A percentile compares a stretch with the other conserved stretches of the same genome.
phyloP scores from a whole-genome alignment of 768 basidiomycete species.

The Erythrobasidium yunnanense region DNA sequence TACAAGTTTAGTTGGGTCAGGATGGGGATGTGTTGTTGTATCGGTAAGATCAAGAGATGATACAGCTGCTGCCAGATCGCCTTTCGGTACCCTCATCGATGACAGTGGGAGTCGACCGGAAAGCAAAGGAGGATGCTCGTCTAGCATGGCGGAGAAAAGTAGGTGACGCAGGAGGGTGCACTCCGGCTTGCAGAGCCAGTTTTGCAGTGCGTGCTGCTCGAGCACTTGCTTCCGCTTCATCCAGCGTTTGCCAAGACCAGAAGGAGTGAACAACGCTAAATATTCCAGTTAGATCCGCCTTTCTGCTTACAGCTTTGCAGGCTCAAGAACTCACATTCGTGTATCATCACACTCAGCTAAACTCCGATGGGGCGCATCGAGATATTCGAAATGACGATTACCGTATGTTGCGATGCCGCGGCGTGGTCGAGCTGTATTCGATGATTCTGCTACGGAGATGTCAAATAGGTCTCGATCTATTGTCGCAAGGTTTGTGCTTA shows the following conservation, averaged over 20 bases:
- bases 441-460: neutral
- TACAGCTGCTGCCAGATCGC: conserved; percentile 1
- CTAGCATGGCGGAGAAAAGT: neutral
- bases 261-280: neutral
- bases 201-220: conserved; percentile 9
- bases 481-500: too few species aligned
- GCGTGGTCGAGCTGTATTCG: conserved; percentile 1
- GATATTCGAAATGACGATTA: conserved; percentile 13
- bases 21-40: too few species aligned
- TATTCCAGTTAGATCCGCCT: neutral
- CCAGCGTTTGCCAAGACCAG: conserved; percentile 22
- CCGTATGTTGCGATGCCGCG: conserved; percentile 1
- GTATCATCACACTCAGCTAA: conserved; percentile 22
- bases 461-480: too few species aligned
- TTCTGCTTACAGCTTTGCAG: too few species aligned
- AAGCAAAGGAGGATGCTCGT: conserved; percentile 1
- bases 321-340: too few species aligned
- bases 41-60: neutral
- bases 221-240: conserved; percentile 1
- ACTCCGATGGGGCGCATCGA: conserved; percentile 1
- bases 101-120: too few species aligned
- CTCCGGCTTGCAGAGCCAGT: conserved; percentile 2
- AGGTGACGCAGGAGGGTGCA: neutral
- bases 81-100: too few species aligned
- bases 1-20: too few species aligned